phyloP scores from a whole-genome alignment of 2,329 filamentous ascomycete genomes.

The Neonectria ditissima region DNA sequence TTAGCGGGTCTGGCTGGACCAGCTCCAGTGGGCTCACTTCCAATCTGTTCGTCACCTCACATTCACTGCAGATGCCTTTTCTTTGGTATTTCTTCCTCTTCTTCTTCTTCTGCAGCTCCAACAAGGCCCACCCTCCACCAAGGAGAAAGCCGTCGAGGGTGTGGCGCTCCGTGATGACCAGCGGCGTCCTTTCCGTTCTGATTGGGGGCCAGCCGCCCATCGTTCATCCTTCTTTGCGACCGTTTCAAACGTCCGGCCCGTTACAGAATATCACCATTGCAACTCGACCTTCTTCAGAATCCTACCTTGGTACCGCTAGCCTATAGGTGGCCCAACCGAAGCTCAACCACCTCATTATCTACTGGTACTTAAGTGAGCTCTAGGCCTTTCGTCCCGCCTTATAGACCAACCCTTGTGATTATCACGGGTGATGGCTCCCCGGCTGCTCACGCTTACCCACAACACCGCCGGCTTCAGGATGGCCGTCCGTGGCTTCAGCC shows the following conservation, averaged over 20 bases:
- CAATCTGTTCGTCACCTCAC: too few relatives aligned
- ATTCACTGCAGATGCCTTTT: neutral
- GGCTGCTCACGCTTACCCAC: neutral
- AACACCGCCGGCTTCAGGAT: neutral
- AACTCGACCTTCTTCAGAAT: neutral
- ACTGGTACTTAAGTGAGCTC: too few relatives aligned
- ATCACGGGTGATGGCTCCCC: neutral
- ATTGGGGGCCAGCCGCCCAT: slow-evolving; percentile 8
- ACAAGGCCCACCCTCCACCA: neutral
- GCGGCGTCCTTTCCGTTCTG: neutral
- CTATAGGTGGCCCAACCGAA: neutral
- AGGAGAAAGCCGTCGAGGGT: neutral
- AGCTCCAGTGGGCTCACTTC: too few relatives aligned
- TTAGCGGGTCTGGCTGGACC: neutral
- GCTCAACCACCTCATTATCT: too few relatives aligned
- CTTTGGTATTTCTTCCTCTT: neutral
- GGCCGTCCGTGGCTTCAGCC: neutral
- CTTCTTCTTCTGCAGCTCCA: neutral
- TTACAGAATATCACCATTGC: slow-evolving; percentile 11
- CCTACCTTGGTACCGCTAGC: neutral
- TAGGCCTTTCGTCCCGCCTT: neutral
- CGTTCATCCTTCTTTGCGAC: neutral
- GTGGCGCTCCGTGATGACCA: neutral
- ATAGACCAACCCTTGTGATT: neutral
- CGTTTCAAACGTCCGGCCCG: slow-evolving; percentile 17